Base-by-base conservation (phyloP, 192 early-diverging fungal genomes). In the Linnemannia elongata region DNA sequence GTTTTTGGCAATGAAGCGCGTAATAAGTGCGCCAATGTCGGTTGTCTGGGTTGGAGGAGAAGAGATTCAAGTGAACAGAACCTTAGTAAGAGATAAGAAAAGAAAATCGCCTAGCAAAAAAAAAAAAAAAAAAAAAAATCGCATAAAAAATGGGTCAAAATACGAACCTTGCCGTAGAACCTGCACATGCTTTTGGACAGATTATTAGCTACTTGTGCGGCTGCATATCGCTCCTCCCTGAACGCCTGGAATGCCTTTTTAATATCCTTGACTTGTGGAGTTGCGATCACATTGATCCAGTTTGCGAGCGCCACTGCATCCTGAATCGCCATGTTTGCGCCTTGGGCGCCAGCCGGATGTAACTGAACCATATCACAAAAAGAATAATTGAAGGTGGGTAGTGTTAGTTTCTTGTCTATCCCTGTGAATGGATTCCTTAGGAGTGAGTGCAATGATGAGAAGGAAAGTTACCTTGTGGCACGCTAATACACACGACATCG, bases 271-370 rank as follows among this genome's bases (percentile, higher is more conserved):
- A 42, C 41, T 36, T 38, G 41, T 36, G 70, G 35, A 9, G 70
- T 42, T 18, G 39, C 9, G 10, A 72, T 24, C n/a, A n/a, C 70
- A 72, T 72, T 72, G 22, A 72, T 72, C 70, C 70, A 72, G 35
- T 72, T 72, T 35, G 70, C 70, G 6, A 72, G 36, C 38, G 70
- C 70, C 36, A 72, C n/a, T 8, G 70, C 70, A 72, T 72, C 70
- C 2, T 72, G 70, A 36, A 72, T 18, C 13, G 70, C 70, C 70
- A 72, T 42, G 9, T 42, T 38, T 8, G 70, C 70, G 9, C 70
- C 70, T 27, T 72, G 70, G 4, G 35, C 70, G 20, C 70, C 70
- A 6, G 70, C 70, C 12, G 70, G 70, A 4, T 72, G 70, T 6
- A 72, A 8, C 39, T 69, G 33, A 8, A 36, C 3, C 30, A 69